Evolutionary conservation across 495 filamentous ascomycete genomes (phyloP).

Genomic region (Apodospora peruviana): DNA sequence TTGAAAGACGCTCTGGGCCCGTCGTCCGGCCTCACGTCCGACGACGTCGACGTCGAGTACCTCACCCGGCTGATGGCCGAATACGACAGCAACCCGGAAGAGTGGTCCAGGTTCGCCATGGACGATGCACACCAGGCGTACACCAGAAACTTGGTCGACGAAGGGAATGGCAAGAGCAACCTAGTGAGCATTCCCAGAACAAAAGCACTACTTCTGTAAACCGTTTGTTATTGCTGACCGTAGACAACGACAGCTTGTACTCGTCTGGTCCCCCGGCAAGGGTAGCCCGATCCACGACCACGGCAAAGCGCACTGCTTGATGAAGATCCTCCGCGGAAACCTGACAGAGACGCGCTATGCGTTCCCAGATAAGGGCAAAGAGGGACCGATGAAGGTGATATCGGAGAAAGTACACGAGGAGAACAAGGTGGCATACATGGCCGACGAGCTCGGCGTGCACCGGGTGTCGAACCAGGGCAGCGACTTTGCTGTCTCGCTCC

Average conservation of each 20-base stretch:
- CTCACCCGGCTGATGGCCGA: conserved; percentile 63
- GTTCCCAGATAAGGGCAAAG: conserved; percentile 56
- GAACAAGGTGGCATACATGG: conserved; percentile 37
- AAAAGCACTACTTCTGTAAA: conserved; percentile 1
- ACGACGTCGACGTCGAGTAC: conserved; percentile 66
- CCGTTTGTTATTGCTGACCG: conserved; percentile 7
- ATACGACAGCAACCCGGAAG: conserved; percentile 58
- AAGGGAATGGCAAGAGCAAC: conserved; percentile 88
- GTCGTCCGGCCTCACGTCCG: conserved; percentile 71
- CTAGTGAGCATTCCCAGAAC: conserved; percentile 49
- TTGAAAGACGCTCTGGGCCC: conserved; percentile 69
- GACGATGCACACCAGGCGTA: conserved; percentile 60
- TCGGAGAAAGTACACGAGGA: conserved; percentile 50
- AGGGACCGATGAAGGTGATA: conserved; percentile 47
- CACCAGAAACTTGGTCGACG: conserved; percentile 84
- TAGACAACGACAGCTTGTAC: conserved; percentile 55
- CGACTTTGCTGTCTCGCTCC: conserved; percentile 77
- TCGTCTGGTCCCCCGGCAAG: conserved; percentile 93
- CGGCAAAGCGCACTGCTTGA: conserved; percentile 72
- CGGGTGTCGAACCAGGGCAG: conserved; percentile 69
- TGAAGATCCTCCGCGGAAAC: conserved; percentile 67
- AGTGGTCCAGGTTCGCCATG: conserved; percentile 71
- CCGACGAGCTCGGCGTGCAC: conserved; percentile 66
- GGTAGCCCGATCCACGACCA: conserved; percentile 83
- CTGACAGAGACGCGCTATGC: conserved; percentile 76